Percentiles rank a stretch among this genome's conserved stretches.
phyloP scores from a whole-genome alignment of 2,329 filamentous ascomycete species.

The Stemphylium lycopersici region DNA sequence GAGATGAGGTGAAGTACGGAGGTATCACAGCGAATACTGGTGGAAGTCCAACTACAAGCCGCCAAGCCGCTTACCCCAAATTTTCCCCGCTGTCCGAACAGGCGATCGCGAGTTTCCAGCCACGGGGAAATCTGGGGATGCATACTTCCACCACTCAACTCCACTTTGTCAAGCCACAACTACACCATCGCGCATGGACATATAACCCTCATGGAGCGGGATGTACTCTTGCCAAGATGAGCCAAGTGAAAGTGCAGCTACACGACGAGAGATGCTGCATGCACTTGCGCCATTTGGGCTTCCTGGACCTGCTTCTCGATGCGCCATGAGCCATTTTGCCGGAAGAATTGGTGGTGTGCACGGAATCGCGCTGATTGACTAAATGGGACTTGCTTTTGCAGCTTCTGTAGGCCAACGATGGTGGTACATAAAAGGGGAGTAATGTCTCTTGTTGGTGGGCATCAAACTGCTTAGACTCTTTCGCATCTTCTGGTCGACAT shows the following conservation, averaged over 20 bases:
- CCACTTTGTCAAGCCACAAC: constrained; percentile 14
- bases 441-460: neutral
- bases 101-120: constrained; percentile 19
- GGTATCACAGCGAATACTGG: neutral
- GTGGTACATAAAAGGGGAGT: constrained; percentile 3
- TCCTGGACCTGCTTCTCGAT: constrained; percentile 1
- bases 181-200: constrained; percentile 9
- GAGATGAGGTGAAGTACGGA: too few species aligned
- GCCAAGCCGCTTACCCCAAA: constrained; percentile 6
- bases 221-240: constrained; percentile 12
- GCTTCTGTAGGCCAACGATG: neutral
- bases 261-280: constrained; percentile 2
- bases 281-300: constrained; percentile 1
- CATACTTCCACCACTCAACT: constrained; percentile 32
- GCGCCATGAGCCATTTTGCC: constrained; percentile 15
- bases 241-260: constrained; percentile 7
- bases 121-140: constrained; percentile 22
- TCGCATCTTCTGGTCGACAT: neutral
- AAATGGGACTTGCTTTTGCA: neutral
- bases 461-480: neutral
- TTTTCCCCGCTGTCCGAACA: constrained; percentile 18
- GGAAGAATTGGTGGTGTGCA: constrained; percentile 17
- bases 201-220: constrained; percentile 13
- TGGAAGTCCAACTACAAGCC: constrained; percentile 1
- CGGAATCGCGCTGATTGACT: neutral